Evolutionary conservation across 805 yeast genomes (phyloP), one percentile per base, ranked within the genome.

Genomic region (Candida alai): DNA sequence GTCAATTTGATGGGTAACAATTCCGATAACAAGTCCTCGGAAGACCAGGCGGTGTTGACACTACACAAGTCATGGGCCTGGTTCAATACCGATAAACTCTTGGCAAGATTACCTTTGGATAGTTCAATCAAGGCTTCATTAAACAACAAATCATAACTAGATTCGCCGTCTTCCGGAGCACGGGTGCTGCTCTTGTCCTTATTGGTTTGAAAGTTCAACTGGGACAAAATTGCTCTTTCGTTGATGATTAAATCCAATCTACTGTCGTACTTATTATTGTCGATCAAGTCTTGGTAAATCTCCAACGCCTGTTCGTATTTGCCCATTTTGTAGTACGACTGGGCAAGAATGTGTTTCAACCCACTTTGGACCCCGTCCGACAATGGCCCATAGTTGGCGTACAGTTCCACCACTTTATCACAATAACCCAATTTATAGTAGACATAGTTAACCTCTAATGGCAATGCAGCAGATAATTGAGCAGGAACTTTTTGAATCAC

Each of bases 161-260:
- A 35, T 12, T 39, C 42, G 5, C 22, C 29, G 4, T 41, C 35
- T 11, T 21, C 20, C 11, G 25, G 23, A 15, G n/a, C 4, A 28
- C 14, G 22, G 13, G 20, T 38, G 6, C 24, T n/a, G 7, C 28
- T 13, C 15, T 32, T 19, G 29, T 50, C 31, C 52, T 29, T 23
- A 10, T 30, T 12, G 9, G 13, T 26, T 27, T 31, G 31, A 28
- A 45, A 39, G 24, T 54, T 56, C 15, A 57, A 51, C 49, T 76
- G 84, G 8, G 84, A 75, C 16, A 74, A 56, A n/a, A 77, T 68
- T 3, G 89, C 87, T 39, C 80, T 68, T 54, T 81, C 84, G 51
- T 83, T 83, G 28, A 79, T 80, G 19, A 64, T 48, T 36, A 80
- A 51, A 52, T 81, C 89, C 23, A 65, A 47, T 15, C 46, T 47